Evolutionary conservation across 192 early-diverging fungal genomes (phyloP).

Genomic region (Gonapodya prolifera): DNA sequence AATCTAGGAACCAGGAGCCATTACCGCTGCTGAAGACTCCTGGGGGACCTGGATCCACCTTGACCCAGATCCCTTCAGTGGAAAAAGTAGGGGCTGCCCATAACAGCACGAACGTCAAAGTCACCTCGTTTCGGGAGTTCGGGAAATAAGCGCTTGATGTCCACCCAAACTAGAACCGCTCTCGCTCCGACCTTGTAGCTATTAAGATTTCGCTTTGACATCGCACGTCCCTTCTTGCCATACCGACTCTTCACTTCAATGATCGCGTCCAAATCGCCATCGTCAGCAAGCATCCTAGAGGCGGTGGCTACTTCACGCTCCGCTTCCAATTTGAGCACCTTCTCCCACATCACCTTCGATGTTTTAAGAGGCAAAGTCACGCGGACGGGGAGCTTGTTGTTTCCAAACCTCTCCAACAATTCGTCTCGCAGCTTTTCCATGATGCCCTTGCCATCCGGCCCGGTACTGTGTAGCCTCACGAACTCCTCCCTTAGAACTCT

Average conservation of each 20-base stretch:
- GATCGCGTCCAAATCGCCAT: not conserved
- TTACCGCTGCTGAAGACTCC: no score
- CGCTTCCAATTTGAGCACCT: not conserved
- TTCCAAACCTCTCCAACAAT: not conserved
- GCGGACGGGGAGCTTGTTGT: not conserved
- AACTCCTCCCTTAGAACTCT: slow-evolving; percentile 78
- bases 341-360: not conserved
- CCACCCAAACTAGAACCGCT: not conserved
- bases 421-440: not conserved
- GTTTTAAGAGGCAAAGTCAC: not conserved
- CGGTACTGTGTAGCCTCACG: slow-evolving; percentile 55
- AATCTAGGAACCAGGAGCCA: no score
- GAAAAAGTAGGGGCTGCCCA: slow-evolving; percentile 83
- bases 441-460: not conserved
- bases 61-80: slow-evolving; percentile 47
- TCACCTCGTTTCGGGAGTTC: slow-evolving; percentile 64
- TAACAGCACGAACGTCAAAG: slow-evolving; percentile 72
- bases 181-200: not conserved
- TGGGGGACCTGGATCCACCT: no score
- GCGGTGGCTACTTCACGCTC: not conserved
- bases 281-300: not conserved
- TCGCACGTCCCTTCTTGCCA: not conserved
- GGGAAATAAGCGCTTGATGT: not conserved
- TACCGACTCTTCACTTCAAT: not conserved
- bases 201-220: not conserved